A percentile compares a stretch with the other conserved stretches of the same genome.
Evolutionary conservation across 805 yeast species (phyloP).

Genomic region (Candida nanaspora): DNA sequence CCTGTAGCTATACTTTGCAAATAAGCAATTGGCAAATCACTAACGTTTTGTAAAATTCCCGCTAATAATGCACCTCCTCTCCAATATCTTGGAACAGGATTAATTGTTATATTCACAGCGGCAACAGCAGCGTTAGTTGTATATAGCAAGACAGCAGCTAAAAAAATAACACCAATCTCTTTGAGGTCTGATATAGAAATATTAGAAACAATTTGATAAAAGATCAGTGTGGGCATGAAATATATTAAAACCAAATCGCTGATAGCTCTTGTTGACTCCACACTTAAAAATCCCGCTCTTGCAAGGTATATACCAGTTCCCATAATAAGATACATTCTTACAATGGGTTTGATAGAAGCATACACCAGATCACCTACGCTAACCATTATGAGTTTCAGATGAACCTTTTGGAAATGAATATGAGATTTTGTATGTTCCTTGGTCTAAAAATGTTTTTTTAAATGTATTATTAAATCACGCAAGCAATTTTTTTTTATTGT

Average conservation of each 20-base stretch:
- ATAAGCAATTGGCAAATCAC: conserved; percentile 74
- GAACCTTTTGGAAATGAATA: too few species aligned
- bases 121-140: conserved; percentile 44
- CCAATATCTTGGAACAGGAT: conserved; percentile 61
- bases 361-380: conserved; percentile 22
- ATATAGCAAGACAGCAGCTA: conserved; percentile 45
- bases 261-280: conserved; percentile 54
- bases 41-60: conserved; percentile 66
- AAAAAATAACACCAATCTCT: conserved; percentile 56
- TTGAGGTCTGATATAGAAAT: conserved; percentile 60
- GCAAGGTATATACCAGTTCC: conserved; percentile 61
- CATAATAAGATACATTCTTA: conserved; percentile 67
- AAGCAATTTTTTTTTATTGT: too few species aligned
- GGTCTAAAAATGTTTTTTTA: neutral
- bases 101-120: conserved; percentile 19
- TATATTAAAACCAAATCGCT: conserved; percentile 57
- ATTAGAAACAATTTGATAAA: conserved; percentile 54
- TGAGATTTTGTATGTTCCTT: too few species aligned
- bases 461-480: too few species aligned
- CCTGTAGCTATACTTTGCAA: conserved; percentile 54
- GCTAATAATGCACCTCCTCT: conserved; percentile 63
- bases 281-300: conserved; percentile 48
- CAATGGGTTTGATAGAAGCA: conserved; percentile 66
- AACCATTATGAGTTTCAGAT: too few species aligned
- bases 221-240: conserved; percentile 60